phyloP scores from a whole-genome alignment of 169 alveolate genomes.

The Plasmodium sp. region DNA sequence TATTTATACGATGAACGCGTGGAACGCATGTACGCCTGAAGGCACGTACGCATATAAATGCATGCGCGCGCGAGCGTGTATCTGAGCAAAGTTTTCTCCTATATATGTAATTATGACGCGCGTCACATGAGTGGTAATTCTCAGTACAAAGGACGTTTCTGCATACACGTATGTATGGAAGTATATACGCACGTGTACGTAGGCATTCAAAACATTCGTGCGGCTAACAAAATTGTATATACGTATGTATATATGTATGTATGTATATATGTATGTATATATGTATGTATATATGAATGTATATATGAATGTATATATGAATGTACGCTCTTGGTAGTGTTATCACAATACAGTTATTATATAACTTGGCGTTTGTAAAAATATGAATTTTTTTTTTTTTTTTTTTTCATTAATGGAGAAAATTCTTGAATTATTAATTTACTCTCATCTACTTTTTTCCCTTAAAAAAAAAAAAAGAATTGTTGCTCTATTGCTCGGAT shows the following conservation, averaged over 20 bases:
- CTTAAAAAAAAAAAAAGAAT: neutral
- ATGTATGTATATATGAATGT: no score
- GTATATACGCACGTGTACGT: neutral
- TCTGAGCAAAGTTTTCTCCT: neutral
- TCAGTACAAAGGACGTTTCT: neutral
- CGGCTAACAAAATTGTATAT: neutral
- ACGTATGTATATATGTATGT: no score
- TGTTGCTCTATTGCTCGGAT: neutral
- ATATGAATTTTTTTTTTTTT: neutral
- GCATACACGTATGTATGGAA: neutral
- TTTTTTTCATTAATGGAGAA: neutral
- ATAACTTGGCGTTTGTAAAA: neutral
- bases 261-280: no score
- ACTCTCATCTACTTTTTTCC: neutral
- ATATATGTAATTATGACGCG: neutral
- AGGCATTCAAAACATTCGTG: neutral
- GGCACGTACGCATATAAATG: neutral
- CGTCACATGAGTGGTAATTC: neutral
- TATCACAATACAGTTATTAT: neutral
- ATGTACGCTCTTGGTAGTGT: neutral
- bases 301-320: no score
- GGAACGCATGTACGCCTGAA: neutral
- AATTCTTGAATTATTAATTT: neutral
- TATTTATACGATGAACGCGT: neutral
- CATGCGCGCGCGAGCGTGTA: neutral